These are phyloP conservation scores for Penicillium brasilianum DNA, from an alignment of 2,329 filamentous ascomycete species.

Conservation along the genomic window DNA sequence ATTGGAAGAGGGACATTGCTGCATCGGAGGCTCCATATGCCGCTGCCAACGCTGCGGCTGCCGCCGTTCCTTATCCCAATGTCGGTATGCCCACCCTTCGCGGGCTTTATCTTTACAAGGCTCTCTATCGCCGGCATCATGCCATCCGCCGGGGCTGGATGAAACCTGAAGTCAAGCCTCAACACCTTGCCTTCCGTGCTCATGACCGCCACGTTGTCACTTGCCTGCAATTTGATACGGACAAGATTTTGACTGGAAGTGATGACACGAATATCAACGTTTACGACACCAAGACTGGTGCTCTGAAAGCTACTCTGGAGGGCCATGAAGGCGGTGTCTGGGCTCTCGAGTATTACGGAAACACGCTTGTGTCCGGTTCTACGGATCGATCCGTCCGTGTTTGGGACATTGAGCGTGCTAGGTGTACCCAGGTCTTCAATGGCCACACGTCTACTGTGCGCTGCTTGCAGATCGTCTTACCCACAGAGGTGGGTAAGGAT, in stretches of 20 bases:
- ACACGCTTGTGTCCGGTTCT: conserved; percentile 91
- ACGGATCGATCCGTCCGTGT: conserved; percentile 98
- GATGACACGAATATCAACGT: conserved; percentile 98
- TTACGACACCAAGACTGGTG: conserved; percentile 94
- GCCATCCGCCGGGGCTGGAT: conserved; percentile 94
- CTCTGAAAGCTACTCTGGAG: conserved; percentile 78
- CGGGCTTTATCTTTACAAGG: conserved; percentile 92
- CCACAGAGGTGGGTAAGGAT: conserved; percentile 74
- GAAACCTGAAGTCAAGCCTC: conserved; percentile 76
- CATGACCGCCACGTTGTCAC: conserved; percentile 97
- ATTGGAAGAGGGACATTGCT: conserved; percentile 54
- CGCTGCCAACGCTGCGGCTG: conserved; percentile 78
- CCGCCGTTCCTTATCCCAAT: conserved; percentile 79
- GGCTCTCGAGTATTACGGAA: conserved; percentile 95
- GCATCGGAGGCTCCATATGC: conserved; percentile 81
- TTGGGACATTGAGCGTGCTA: conserved; percentile 94
- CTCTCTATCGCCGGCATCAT: conserved; percentile 89
- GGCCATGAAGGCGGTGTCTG: conserved; percentile 97
- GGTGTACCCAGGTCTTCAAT: conserved; percentile 94
- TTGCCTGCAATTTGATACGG: conserved; percentile 94
- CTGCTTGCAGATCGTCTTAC: conserved; percentile 92
- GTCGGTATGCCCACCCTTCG: conserved; percentile 78
- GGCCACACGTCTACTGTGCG: conserved; percentile 97
- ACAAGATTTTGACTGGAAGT: conserved; percentile 97
- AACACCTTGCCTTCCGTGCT: conserved; percentile 93